Conservation (phyloP, 148 eudicot genomes). For the Camellia lanceoleosa region DNA sequence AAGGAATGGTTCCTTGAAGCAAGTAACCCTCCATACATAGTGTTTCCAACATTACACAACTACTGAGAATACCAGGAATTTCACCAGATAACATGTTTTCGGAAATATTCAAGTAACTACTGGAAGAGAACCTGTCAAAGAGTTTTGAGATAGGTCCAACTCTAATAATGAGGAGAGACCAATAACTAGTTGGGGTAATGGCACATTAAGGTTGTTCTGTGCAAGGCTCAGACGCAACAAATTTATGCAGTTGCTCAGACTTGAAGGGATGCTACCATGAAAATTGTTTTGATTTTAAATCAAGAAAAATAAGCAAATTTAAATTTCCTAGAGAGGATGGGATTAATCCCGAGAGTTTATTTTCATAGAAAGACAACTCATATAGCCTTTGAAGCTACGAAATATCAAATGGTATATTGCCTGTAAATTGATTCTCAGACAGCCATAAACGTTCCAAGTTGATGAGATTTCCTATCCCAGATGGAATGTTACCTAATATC, state of each 20-base stretch:
- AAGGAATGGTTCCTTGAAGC: too few relatives aligned
- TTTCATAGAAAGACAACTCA: background rate
- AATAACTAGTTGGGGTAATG: too few relatives aligned
- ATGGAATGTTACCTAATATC: slow-evolving; percentile 18
- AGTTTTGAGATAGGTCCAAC: too few relatives aligned
- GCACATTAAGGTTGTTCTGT: too few relatives aligned
- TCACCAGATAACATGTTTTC: too few relatives aligned
- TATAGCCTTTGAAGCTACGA: slow-evolving; percentile 3
- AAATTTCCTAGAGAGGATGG: slow-evolving; percentile 23
- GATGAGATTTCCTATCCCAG: background rate
- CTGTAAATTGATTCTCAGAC: background rate
- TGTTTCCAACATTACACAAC: too few relatives aligned
- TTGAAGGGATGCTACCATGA: slow-evolving; percentile 3
- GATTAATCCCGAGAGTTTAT: background rate
- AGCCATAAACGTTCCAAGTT: background rate
- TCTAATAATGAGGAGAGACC: too few relatives aligned
- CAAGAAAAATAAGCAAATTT: background rate
- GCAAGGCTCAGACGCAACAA: background rate
- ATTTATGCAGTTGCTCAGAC: slow-evolving; percentile 17
- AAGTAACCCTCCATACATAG: too few relatives aligned
- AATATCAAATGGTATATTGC: slow-evolving; percentile 11
- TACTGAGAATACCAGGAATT: too few relatives aligned
- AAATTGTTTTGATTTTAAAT: background rate
- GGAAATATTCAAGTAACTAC: too few relatives aligned
- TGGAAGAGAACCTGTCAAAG: too few relatives aligned